Evolutionary conservation across 805 yeast genomes (phyloP).

Genomic region (Blastobotrys parvus): DNA sequence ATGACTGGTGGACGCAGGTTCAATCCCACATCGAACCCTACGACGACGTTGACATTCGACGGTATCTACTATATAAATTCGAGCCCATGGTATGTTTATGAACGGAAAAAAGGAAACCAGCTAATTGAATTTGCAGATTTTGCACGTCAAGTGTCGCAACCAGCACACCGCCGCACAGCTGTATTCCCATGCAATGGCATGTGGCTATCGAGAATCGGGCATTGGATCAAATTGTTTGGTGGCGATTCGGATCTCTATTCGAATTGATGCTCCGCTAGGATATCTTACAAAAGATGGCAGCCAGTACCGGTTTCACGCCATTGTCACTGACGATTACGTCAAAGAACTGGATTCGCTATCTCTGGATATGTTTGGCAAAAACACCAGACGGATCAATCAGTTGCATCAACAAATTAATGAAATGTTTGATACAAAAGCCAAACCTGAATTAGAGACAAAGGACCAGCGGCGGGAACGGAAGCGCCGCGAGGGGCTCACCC

Average conservation of each 20-base stretch:
- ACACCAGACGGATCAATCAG: conserved; percentile 45
- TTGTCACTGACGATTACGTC: conserved; percentile 49
- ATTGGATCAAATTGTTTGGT: conserved; percentile 72
- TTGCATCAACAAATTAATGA: conserved; percentile 22
- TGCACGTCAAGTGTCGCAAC: conserved; percentile 74
- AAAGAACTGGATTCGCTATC: conserved; percentile 46
- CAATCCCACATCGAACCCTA: not conserved
- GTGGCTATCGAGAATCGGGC: conserved; percentile 85
- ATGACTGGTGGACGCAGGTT: conserved; percentile 16
- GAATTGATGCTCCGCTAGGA: conserved; percentile 73
- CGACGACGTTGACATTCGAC: not conserved
- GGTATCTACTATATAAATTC: conserved; percentile 66
- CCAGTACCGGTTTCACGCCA: conserved; percentile 26
- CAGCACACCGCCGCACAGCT: conserved; percentile 48
- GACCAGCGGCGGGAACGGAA: conserved; percentile 19
- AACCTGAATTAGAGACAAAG: conserved; percentile 13
- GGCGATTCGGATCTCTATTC: conserved; percentile 66
- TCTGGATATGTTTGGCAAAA: conserved; percentile 57
- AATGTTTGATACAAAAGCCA: not conserved
- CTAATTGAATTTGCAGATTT: too few relatives aligned
- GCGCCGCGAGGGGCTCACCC: conserved; percentile 17
- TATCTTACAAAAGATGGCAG: conserved; percentile 32
- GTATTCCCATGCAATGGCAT: conserved; percentile 65
- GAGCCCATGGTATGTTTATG: too few relatives aligned
- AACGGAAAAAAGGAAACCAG: too few relatives aligned